Percentiles rank a stretch among this genome's conserved stretches.
These are phyloP conservation scores for Fusarium virguliforme DNA, from an alignment of 2,329 filamentous ascomycete species.

Conservation along the genomic window DNA sequence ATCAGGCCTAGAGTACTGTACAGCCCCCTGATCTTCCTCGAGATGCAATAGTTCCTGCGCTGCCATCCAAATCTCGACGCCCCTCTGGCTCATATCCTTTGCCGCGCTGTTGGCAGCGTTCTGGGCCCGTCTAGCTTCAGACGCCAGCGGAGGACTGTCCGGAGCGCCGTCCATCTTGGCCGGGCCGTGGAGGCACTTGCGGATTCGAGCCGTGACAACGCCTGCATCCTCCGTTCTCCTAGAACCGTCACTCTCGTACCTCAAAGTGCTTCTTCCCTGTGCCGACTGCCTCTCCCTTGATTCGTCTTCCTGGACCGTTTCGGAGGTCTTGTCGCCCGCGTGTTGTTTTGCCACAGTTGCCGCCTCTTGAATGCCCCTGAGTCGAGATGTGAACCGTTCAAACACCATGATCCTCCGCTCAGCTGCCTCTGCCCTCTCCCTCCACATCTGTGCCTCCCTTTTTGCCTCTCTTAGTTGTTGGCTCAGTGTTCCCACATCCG, in stretches of 20 bases:
- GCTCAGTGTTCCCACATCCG: conserved; percentile 63
- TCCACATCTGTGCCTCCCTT: conserved; percentile 63
- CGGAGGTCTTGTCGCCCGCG: not conserved
- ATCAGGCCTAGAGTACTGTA: not conserved
- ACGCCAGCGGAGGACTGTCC: conserved; percentile 12
- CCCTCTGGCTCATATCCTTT: conserved; percentile 40
- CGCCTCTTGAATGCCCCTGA: conserved; percentile 54
- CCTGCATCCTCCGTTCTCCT: conserved; percentile 48
- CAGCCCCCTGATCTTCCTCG: conserved; percentile 36
- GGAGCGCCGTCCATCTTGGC: conserved; percentile 29
- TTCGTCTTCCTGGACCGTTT: not conserved
- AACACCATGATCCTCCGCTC: conserved; percentile 68
- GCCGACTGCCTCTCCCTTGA: not conserved
- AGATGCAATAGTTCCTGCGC: conserved; percentile 53
- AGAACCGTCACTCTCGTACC: conserved; percentile 45
- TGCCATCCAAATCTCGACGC: conserved; percentile 54
- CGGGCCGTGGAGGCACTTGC: conserved; percentile 47
- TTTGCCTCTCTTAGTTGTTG: conserved; percentile 63
- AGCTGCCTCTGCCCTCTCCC: conserved; percentile 68
- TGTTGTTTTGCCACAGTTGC: conserved; percentile 19
- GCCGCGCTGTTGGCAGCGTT: conserved; percentile 1
- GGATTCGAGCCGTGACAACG: conserved; percentile 49
- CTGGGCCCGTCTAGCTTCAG: not conserved
- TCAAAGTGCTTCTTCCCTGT: not conserved
- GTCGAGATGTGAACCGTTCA: conserved; percentile 59